A percentile compares a stretch with the other conserved stretches of the same genome.
Conservation (phyloP, 1,284 basidiomycete species). For the Cryptococcus sp. region DNA sequence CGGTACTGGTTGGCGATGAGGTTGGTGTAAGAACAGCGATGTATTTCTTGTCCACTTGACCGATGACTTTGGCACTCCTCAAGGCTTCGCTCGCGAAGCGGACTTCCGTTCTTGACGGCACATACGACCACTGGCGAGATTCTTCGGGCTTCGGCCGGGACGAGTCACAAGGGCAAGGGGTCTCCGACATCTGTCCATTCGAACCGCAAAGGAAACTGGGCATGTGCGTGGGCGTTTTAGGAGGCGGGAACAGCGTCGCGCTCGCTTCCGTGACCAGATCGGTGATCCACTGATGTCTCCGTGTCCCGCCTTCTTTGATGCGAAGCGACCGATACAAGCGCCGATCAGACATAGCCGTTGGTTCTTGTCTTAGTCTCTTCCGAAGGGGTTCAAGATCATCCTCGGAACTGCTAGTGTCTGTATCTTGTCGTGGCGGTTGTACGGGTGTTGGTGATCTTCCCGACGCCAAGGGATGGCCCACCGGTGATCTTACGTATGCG, state of each 20-base stretch:
- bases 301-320: conserved; percentile 11
- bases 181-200: neutral
- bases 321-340: neutral
- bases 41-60: conserved; percentile 87
- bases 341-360: neutral
- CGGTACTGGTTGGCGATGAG: neutral
- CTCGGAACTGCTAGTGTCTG: too few relatives aligned
- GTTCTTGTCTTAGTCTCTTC: conserved; percentile 1
- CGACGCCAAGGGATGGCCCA: too few relatives aligned
- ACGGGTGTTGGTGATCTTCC: too few relatives aligned
- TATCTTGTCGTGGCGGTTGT: too few relatives aligned
- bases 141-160: neutral
- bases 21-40: conserved; percentile 64
- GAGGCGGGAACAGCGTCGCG: conserved; percentile 16
- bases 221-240: neutral
- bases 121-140: neutral
- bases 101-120: conserved; percentile 7
- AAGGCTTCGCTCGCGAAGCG: conserved; percentile 57
- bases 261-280: conserved; percentile 21
- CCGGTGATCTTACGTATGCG: too few relatives aligned
- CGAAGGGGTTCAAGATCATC: neutral
- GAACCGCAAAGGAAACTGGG: neutral
- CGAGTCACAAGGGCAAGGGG: neutral
- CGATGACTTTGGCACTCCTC: conserved; percentile 62
- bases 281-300: conserved; percentile 23